phyloP scores from a whole-genome alignment of 345 rosid species.

The Xanthoceras sorbifolium region DNA sequence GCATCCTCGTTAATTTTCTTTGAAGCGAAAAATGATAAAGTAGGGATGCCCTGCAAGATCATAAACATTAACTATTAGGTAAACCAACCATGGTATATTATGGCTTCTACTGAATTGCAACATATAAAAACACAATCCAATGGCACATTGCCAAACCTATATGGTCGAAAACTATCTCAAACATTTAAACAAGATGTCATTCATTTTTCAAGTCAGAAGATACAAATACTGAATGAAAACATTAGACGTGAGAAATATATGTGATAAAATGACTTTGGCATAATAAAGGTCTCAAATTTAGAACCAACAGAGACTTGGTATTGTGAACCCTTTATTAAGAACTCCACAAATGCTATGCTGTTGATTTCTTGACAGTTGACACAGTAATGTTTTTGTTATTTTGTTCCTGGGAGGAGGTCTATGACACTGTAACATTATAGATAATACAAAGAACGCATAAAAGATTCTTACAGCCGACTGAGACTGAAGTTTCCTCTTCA shows the following conservation, averaged over 20 bases:
- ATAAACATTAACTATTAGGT: conserved; percentile 20
- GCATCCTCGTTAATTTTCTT: conserved; percentile 67
- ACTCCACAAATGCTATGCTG: background rate
- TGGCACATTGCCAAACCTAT: background rate
- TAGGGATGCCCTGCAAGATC: conserved; percentile 58
- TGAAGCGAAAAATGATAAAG: conserved; percentile 55
- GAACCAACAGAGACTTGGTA: background rate
- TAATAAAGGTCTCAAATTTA: background rate
- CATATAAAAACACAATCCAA: background rate
- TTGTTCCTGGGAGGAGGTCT: background rate
- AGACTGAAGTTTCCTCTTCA: conserved; percentile 77
- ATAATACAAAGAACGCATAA: background rate
- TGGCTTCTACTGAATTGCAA: background rate
- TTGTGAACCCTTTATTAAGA: background rate
- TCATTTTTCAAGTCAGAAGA: background rate
- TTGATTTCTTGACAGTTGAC: background rate
- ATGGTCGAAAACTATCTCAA: background rate
- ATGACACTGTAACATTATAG: background rate
- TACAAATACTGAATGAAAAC: background rate
- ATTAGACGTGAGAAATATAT: background rate
- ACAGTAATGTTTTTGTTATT: background rate
- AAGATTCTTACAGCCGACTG: conserved; percentile 56
- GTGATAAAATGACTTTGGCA: background rate
- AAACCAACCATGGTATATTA: background rate
- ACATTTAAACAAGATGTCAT: background rate